Base-by-base conservation (phyloP, 768 basidiomycete species). In the Tubosaeta sp. region DNA sequence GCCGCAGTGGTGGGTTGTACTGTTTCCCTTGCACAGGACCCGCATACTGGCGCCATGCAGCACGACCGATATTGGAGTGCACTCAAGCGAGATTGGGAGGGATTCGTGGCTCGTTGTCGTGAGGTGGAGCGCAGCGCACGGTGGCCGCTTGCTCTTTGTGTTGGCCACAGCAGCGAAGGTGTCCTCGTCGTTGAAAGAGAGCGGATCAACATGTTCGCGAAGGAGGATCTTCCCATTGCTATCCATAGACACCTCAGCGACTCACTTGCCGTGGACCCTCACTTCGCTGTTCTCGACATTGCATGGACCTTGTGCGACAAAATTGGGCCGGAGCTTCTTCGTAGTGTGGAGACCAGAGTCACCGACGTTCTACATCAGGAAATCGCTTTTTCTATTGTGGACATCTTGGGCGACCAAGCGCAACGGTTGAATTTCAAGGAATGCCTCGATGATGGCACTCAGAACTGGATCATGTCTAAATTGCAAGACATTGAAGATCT, bases 71-170 rank as follows among this genome's bases (percentile, higher is more conserved):
- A 91, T 64, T 87, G 90, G 83, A 86, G 81, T 59, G 84, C 86
- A 0, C 69, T 97, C 60, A 94, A 91, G 67, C 74, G 89, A 43
- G 94, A 97, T 60, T 98, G 95, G 95, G 89, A 97, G 63, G 93
- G 95, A 4, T 95, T 97, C 62, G 84, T 95, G 55, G 88, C 94
- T 8, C 80, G 91, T 51, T 94, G 91, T 63, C 82, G 88, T 48
- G 91, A 93, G 57, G 76, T 94, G n/a, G 95, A 97, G 70, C 85
- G 89, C 39, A 83, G 83, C 55, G 88, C 86, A 32, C 80, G 89
- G 41, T 86, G 88, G 82, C 91, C 91, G 2, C 77, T 92, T 26
- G 77, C 77, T 14, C 76, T 92, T 33, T 85, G 82, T 37, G 64
- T 75, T 22, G 71, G 70, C 16, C 70, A 68, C 50, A 57, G 60